Conservation (phyloP, 2,329 filamentous ascomycete genomes). For the Diaporthe aspalathi region DNA sequence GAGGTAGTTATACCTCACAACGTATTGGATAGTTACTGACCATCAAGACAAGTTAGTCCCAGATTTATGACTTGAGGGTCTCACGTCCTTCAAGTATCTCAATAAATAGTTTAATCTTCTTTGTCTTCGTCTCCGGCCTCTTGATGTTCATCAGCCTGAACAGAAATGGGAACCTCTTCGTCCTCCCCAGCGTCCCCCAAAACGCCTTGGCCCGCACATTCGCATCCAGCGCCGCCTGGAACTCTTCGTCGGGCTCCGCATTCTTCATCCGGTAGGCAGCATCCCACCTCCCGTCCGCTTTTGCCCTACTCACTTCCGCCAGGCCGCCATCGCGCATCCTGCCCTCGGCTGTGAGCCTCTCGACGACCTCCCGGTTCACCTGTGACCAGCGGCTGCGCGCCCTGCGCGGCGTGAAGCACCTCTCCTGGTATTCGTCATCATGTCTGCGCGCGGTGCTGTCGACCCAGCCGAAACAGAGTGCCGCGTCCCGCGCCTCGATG, state of each 20-base stretch:
- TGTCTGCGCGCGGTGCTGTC: slow-evolving; percentile 10
- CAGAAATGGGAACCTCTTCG: slow-evolving; percentile 19
- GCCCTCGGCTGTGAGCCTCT: slow-evolving; percentile 11
- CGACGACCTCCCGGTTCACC: slow-evolving; percentile 14
- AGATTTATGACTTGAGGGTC: slow-evolving; percentile 3
- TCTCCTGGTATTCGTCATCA: slow-evolving; percentile 13
- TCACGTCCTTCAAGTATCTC: slow-evolving; percentile 17
- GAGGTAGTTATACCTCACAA: too few relatives aligned
- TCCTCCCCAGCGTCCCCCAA: slow-evolving; percentile 19
- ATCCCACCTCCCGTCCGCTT: slow-evolving; percentile 30
- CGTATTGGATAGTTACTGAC: too few relatives aligned
- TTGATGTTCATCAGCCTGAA: slow-evolving; percentile 28
- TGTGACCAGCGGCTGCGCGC: slow-evolving; percentile 29
- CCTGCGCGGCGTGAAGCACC: slow-evolving; percentile 21
- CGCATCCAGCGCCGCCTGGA: slow-evolving; percentile 24
- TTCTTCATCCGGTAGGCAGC: slow-evolving; percentile 31
- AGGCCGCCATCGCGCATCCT: slow-evolving; percentile 23
- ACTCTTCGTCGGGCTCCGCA: slow-evolving; percentile 20
- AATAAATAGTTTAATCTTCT: slow-evolving; percentile 21
- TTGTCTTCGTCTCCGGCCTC: slow-evolving; percentile 20
- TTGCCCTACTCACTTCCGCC: slow-evolving; percentile 16
- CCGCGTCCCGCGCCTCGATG: slow-evolving; percentile 5
- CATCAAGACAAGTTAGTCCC: background rate
- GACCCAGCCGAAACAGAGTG: slow-evolving; percentile 26
- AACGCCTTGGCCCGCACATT: slow-evolving; percentile 18